These are phyloP conservation scores for Penicillium fimorum DNA, from an alignment of 495 filamentous ascomycete species.

Conservation along the genomic window DNA sequence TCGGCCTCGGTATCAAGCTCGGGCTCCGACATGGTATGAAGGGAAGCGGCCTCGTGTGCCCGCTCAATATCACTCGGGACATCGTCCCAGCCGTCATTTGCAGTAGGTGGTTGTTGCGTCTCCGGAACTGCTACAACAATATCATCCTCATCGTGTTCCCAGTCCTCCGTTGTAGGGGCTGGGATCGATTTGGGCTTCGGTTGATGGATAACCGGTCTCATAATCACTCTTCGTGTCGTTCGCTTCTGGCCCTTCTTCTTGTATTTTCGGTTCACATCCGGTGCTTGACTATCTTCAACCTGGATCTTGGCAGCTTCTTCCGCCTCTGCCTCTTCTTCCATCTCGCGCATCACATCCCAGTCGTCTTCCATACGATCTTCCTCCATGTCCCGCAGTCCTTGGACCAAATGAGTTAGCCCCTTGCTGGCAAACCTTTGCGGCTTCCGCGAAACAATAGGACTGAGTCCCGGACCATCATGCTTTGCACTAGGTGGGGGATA, in stretches of 20 bases:
- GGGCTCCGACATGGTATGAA: constrained; percentile 37
- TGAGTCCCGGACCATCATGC: constrained; percentile 27
- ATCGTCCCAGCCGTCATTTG: constrained; percentile 9
- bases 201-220: constrained; percentile 55
- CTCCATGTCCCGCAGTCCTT: constrained; percentile 73
- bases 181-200: constrained; percentile 31
- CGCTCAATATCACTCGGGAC: constrained; percentile 22
- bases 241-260: constrained; percentile 95
- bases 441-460: constrained; percentile 51
- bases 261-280: constrained; percentile 60
- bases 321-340: constrained; percentile 58
- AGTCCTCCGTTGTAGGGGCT: constrained; percentile 24
- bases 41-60: constrained; percentile 26
- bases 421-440: constrained; percentile 65
- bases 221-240: constrained; percentile 73
- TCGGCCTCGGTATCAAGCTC: constrained; percentile 31
- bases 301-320: constrained; percentile 40
- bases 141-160: constrained; percentile 35
- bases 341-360: constrained; percentile 74
- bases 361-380: constrained; percentile 77
- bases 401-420: constrained; percentile 76
- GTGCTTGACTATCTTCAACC: constrained; percentile 62
- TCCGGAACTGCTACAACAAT: constrained; percentile 32
- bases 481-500: constrained; percentile 20
- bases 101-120: constrained; percentile 27